Evolutionary conservation across 495 filamentous ascomycete species (phyloP).

Genomic region (Aspergillus saccharolyticus): DNA sequence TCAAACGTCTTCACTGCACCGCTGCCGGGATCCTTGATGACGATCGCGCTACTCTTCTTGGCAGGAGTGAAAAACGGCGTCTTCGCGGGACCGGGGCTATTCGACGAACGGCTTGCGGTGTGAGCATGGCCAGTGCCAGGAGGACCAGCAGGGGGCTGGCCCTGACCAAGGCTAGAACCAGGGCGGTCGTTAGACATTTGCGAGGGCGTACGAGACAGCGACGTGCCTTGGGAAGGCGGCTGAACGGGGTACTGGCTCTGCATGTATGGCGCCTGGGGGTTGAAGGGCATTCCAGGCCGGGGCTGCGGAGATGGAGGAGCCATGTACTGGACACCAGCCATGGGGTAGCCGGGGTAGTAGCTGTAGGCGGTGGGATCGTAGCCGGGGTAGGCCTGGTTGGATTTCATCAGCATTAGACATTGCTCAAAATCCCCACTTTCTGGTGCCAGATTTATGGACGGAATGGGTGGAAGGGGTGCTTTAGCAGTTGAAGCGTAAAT

Average conservation of each 20-base stretch:
- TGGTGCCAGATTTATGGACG: constrained; percentile 58
- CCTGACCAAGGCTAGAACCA: constrained; percentile 70
- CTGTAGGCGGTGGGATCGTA: not conserved
- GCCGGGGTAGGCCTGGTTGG: constrained; percentile 43
- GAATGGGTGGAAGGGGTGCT: constrained; percentile 17
- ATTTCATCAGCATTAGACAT: constrained; percentile 62
- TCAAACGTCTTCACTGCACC: constrained; percentile 58
- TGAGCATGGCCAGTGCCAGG: constrained; percentile 56
- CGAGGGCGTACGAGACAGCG: constrained; percentile 80
- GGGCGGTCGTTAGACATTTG: constrained; percentile 76
- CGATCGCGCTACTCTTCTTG: constrained; percentile 61
- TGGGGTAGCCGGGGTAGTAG: constrained; percentile 45
- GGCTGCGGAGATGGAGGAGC: constrained; percentile 47
- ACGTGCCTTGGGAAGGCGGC: constrained; percentile 50
- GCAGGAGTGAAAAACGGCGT: constrained; percentile 49
- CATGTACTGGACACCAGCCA: constrained; percentile 46
- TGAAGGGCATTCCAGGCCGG: constrained; percentile 49
- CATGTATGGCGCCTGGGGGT: constrained; percentile 42
- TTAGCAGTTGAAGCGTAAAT: constrained; percentile 8
- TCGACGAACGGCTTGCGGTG: constrained; percentile 51
- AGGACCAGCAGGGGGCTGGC: constrained; percentile 52
- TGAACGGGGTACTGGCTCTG: constrained; percentile 51
- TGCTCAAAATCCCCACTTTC: constrained; percentile 66
- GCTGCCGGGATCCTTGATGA: constrained; percentile 74
- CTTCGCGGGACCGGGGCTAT: constrained; percentile 47